A percentile compares a stretch with the other conserved stretches of the same genome.
phyloP scores from a whole-genome alignment of 495 filamentous ascomycete species.

The Aspergillus bridgeri region DNA sequence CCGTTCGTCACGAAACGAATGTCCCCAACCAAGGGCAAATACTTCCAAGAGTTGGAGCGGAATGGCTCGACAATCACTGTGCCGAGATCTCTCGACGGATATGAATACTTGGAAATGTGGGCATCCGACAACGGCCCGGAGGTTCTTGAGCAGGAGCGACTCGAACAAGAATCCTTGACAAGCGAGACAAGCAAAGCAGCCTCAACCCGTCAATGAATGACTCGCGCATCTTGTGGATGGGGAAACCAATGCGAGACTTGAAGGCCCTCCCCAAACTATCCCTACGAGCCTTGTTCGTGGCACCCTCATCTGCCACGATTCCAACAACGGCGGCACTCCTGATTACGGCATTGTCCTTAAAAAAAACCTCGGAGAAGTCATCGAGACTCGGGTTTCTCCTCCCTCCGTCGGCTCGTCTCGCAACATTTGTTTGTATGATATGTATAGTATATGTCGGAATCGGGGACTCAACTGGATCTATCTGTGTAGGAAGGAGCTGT shows the following conservation, averaged over 20 bases:
- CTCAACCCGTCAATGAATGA: constrained; percentile 8
- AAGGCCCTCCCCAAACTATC: too few relatives aligned
- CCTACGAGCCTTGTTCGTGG: too few relatives aligned
- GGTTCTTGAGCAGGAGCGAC: constrained; percentile 27
- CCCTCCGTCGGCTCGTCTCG: neutral
- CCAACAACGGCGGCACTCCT: neutral
- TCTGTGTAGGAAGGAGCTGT: too few relatives aligned
- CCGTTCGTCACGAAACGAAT: constrained; percentile 78
- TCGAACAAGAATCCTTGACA: constrained; percentile 15
- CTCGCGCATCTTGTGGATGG: neutral
- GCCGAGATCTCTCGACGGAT: constrained; percentile 30
- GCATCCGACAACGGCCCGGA: constrained; percentile 33
- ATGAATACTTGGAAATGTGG: constrained; percentile 43
- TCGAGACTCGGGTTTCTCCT: neutral
- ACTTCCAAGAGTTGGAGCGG: constrained; percentile 31
- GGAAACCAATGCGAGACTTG: neutral
- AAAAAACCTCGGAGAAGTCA: neutral
- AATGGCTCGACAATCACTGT: constrained; percentile 24
- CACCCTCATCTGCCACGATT: too few relatives aligned
- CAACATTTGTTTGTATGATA: constrained; percentile 12
- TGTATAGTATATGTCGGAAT: constrained; percentile 15
- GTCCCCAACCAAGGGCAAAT: constrained; percentile 34
- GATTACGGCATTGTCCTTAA: neutral
- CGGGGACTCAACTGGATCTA: neutral
- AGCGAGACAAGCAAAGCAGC: neutral